Base-by-base conservation (phyloP, 2,329 filamentous ascomycete genomes). In the Herpotrichia juniperi region DNA sequence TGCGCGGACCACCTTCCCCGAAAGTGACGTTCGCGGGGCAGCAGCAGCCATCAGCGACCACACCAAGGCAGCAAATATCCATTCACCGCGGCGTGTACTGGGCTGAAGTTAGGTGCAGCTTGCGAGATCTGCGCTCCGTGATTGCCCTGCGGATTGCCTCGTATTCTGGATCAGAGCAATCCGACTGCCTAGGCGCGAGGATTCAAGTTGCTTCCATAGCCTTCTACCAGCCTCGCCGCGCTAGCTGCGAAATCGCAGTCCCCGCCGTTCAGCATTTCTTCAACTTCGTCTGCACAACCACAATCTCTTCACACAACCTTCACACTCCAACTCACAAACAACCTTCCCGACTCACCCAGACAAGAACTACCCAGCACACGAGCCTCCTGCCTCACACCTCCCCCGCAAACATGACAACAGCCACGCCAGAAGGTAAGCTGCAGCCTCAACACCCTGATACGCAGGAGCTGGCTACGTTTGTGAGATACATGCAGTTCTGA, bases 391-490 rank as follows among this genome's bases (percentile, higher is more conserved):
- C 25, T 31, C 37, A 21, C 11, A 39, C 34, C 46, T 31, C 46
- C 30, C 53, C 39, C 46, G 40, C 58, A 59, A 43, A 22, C 48
- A 72, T 69, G 67, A 60, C 69, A 50, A 67, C 68, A 49, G 50
- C 74, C 45, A 70, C 66, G 50, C 73, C 73, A 53, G 73, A 76
- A 74, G 73, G 73, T 76, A 70, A 60, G 69, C 60, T 59, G 45
- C 61, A 63, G 65, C 69, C 66, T 66, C 57, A 44, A 30, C 54
- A 57, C 50, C 39, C 35, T 19, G 8, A 39, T 39, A 39, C n/a
- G n/a, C n/a, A n/a, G n/a, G n/a, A n/a, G n/a, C n/a, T n/a, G n/a
- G n/a, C n/a, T n/a, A n/a, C n/a, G n/a, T n/a, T n/a, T n/a, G n/a
- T n/a, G n/a, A n/a, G n/a, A n/a, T n/a, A n/a, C n/a, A n/a, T n/a